A percentile compares a stretch with the other conserved stretches of the same genome.
These are phyloP conservation scores for Triticum turgidum DNA, from an alignment of 176 grass and related monocot genomes.

Conservation along the genomic window DNA sequence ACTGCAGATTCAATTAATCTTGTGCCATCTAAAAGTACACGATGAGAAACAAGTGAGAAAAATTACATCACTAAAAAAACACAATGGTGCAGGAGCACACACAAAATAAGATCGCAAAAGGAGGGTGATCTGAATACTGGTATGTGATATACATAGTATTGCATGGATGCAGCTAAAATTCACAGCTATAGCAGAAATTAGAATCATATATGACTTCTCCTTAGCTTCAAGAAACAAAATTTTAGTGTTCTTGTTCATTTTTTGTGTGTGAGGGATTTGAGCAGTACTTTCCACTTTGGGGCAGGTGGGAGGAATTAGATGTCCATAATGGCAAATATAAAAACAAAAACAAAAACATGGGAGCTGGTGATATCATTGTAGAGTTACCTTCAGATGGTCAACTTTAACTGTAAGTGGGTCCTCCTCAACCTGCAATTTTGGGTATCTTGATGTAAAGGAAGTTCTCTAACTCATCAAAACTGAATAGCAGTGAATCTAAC, in stretches of 20 bases:
- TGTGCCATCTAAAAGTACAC: background rate
- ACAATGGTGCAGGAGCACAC: background rate
- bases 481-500: constrained; percentile 14
- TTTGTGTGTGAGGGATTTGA: background rate
- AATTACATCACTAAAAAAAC: background rate
- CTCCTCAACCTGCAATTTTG: constrained; percentile 78
- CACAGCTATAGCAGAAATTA: background rate
- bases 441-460: constrained; percentile 32
- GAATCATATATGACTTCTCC: background rate
- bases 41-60: background rate
- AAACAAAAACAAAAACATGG: constrained; percentile 18
- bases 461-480: constrained; percentile 11
- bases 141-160: background rate
- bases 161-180: constrained; percentile 3
- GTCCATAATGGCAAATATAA: background rate
- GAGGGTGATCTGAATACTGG: background rate
- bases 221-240: background rate
- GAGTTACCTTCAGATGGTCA: constrained; percentile 90
- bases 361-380: background rate
- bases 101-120: background rate
- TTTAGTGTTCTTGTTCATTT: background rate
- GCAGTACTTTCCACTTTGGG: background rate
- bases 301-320: background rate
- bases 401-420: constrained; percentile 95
- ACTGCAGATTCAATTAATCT: background rate